Conservation (phyloP, 176 grass and related monocot genomes). For the Ensete glaucum region DNA sequence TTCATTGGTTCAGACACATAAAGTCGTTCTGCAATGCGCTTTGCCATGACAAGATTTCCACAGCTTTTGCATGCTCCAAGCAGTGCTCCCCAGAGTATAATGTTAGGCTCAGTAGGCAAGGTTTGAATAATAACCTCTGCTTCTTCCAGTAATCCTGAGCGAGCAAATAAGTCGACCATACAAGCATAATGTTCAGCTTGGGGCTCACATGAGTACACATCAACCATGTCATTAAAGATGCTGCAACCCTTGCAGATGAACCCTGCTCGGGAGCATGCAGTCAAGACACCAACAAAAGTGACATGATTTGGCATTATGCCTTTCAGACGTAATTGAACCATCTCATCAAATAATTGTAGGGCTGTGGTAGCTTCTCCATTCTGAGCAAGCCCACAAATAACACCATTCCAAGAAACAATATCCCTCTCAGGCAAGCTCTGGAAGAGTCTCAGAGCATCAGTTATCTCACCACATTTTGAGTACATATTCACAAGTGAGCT, state of each 20-base stretch:
- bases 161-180: slow-evolving; percentile 12
- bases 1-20: neutral
- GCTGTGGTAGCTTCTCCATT: slow-evolving; percentile 14
- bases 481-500: slow-evolving; percentile 5
- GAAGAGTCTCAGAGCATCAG: slow-evolving; percentile 5
- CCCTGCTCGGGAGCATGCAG: slow-evolving; percentile 9
- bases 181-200: slow-evolving; percentile 18
- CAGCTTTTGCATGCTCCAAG: slow-evolving; percentile 15
- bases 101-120: slow-evolving; percentile 15
- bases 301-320: slow-evolving; percentile 4
- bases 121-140: slow-evolving; percentile 15
- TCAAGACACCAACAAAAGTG: slow-evolving; percentile 19
- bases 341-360: slow-evolving; percentile 14
- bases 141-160: slow-evolving; percentile 7
- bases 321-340: neutral
- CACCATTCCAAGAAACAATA: slow-evolving; percentile 19
- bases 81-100: slow-evolving; percentile 9
- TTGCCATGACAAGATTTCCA: slow-evolving; percentile 1
- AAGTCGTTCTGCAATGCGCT: slow-evolving; percentile 3
- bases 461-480: slow-evolving; percentile 2
- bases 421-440: slow-evolving; percentile 14
- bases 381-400: slow-evolving; percentile 20
- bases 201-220: slow-evolving; percentile 5
- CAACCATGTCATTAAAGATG: slow-evolving; percentile 5
- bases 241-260: slow-evolving; percentile 7